Percentiles rank a stretch among this genome's conserved stretches.
These are phyloP conservation scores for Sporisorium sorghi DNA, from an alignment of 1,284 basidiomycete genomes.

Conservation along the genomic window DNA sequence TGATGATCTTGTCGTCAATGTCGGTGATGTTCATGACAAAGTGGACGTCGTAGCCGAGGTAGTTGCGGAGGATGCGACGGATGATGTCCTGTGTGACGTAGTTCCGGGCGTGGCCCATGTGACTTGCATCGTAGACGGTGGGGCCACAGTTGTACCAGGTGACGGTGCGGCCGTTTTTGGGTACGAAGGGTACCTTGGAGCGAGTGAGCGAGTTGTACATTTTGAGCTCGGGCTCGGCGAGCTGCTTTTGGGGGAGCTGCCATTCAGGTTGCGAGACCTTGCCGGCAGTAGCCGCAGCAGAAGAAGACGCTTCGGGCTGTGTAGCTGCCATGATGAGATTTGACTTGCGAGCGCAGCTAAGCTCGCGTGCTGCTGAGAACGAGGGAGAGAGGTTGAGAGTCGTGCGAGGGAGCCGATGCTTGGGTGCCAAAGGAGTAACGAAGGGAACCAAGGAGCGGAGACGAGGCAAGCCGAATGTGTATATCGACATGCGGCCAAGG, in stretches of 20 bases:
- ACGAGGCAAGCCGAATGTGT: conserved; percentile 11
- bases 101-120: conserved; percentile 99
- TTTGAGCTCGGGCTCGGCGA: conserved; percentile 74
- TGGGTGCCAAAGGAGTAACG: conserved; percentile 8
- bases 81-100: conserved; percentile 98
- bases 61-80: conserved; percentile 90
- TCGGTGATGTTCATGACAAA: conserved; percentile 99
- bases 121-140: conserved; percentile 98
- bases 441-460: conserved; percentile 14
- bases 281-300: conserved; percentile 14
- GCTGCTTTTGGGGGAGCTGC: conserved; percentile 39
- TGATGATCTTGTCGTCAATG: conserved; percentile 94
- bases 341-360: conserved; percentile 41
- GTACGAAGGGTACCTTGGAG: conserved; percentile 81
- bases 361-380: conserved; percentile 16
- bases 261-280: conserved; percentile 47
- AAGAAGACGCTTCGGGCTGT: conserved; percentile 31
- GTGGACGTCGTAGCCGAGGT: conserved; percentile 96
- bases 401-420: conserved; percentile 4
- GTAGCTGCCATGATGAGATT: conserved; percentile 45
- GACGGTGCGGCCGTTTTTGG: conserved; percentile 82
- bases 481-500: conserved; percentile 36
- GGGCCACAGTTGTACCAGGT: conserved; percentile 99
- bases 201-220: conserved; percentile 95
- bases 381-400: background rate